Conservation (phyloP, 495 filamentous ascomycete genomes). For the Penicillium coffeae region DNA sequence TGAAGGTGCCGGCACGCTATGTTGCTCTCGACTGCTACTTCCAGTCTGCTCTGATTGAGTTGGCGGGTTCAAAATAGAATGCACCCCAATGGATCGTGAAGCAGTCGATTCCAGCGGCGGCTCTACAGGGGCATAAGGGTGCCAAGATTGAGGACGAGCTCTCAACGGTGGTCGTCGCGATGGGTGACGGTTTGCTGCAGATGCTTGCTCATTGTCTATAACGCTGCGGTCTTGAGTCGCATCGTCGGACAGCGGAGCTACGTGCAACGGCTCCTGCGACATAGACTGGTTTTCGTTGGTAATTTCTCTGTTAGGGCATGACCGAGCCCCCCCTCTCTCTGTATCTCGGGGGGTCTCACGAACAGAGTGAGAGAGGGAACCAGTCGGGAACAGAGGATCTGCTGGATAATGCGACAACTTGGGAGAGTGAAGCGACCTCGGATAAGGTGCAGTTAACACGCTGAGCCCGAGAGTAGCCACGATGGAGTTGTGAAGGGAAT, state of each 20-base stretch:
- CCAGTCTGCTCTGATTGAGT: constrained; percentile 21
- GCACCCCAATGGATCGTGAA: constrained; percentile 47
- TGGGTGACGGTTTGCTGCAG: constrained; percentile 17
- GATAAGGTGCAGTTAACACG: constrained; percentile 30
- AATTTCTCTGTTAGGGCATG: constrained; percentile 40
- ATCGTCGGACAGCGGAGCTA: constrained; percentile 31
- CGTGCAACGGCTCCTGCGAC: constrained; percentile 40
- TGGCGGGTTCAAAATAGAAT: constrained; percentile 48
- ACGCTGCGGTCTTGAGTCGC: constrained; percentile 21
- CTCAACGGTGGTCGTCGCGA: constrained; percentile 27
- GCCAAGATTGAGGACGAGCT: constrained; percentile 36
- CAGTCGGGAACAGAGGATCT: constrained; percentile 28
- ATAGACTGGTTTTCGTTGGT: constrained; percentile 40
- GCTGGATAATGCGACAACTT: constrained; percentile 31
- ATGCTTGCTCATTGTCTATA: constrained; percentile 27
- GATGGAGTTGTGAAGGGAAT: constrained; percentile 20
- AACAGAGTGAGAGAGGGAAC: constrained; percentile 38
- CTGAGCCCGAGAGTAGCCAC: constrained; percentile 45
- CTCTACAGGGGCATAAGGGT: constrained; percentile 37
- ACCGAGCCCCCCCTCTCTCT: constrained; percentile 40
- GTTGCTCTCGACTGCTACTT: constrained; percentile 24
- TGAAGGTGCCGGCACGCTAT: constrained; percentile 24
- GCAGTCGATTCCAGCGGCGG: constrained; percentile 34
- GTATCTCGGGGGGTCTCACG: constrained; percentile 33
- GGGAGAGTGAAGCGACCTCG: constrained; percentile 25